Base-by-base conservation (phyloP, 495 filamentous ascomycete genomes). In the Bacidia gigantensis region DNA sequence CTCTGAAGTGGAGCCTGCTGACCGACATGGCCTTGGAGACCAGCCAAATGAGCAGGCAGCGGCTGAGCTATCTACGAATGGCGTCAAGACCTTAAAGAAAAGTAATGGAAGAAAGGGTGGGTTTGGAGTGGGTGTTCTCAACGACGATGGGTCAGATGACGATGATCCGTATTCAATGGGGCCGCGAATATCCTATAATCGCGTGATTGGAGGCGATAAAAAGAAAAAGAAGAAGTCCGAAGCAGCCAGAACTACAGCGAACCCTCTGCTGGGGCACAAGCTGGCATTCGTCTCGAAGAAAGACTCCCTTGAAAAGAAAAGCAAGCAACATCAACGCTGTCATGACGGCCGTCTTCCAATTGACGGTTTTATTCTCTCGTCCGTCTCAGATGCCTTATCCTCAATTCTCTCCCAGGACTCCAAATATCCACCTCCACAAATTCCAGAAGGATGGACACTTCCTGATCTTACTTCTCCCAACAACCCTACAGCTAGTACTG, bases 131-230 rank as follows among this genome's bases (percentile, higher is more conserved):
- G 92, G 92, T 2, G 70, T 96, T 20, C 65, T 98, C 48, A 98
- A 97, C 60, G 92, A 97, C 54, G 94, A 82, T 17, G 90, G 88
- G 2, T 96, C 92, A n/a, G 92, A 97, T 59, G 89, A 97, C 51
- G 92, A 96, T 61, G 93, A 97, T 60, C 86, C 86, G 0, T 97
- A 96, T 67, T 86, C 86, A 43, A 77, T 97, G 20, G 89, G 92
- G 0, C 92, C 92, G 7, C 80, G 80, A 60, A 89, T 94, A 62
- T 86, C 83, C n/a, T 95, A 95, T 64, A 95, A 87, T 58, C 74
- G 80, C 45, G 75, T 80, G 2, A 82, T 97, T 61, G 89, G 86
- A 24, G 83, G 83, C 2, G 84, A 89, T 47, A 93, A 87, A 63
- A 90, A 88, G 71, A 86, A 86, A 58, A 87, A 84, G 59, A 85